Evolutionary conservation across 176 grass and related monocot species (phyloP).

Genomic region (Eragrostis nindensis): DNA sequence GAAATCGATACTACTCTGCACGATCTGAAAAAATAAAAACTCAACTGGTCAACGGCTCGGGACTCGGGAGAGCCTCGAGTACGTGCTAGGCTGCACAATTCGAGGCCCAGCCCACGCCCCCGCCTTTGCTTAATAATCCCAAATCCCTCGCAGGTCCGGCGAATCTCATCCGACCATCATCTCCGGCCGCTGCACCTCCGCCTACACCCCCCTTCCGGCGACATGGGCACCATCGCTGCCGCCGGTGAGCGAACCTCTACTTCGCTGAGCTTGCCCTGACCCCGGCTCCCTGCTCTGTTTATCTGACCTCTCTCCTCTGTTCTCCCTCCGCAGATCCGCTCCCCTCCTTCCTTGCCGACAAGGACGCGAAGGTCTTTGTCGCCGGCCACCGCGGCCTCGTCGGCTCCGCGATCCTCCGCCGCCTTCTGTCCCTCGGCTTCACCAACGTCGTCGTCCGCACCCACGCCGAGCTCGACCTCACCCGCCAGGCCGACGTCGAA

Average conservation of each 20-base stretch:
- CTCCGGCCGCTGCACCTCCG: slow-evolving; percentile 1
- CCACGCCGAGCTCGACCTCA: slow-evolving; percentile 74
- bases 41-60: slow-evolving; percentile 17
- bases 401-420: slow-evolving; percentile 64
- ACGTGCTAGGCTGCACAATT: background rate
- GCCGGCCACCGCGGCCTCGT: slow-evolving; percentile 76
- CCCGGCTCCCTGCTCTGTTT: no score
- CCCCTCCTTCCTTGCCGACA: slow-evolving; percentile 64
- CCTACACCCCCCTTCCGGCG: background rate
- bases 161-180: background rate
- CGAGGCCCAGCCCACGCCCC: slow-evolving; percentile 7
- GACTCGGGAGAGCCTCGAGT: no score
- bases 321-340: slow-evolving; percentile 39
- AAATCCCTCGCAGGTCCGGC: background rate
- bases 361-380: slow-evolving; percentile 68
- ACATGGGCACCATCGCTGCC: slow-evolving; percentile 49
- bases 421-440: slow-evolving; percentile 61
- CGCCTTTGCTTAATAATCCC: background rate
- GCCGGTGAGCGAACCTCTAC: slow-evolving; percentile 21
- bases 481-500: slow-evolving; percentile 64
- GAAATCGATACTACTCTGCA: no score
- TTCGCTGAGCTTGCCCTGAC: no score
- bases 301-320: background rate
- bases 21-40: no score
- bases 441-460: slow-evolving; percentile 63